Conservation (phyloP, 2,329 filamentous ascomycete species). For the Penicillium sp. region DNA sequence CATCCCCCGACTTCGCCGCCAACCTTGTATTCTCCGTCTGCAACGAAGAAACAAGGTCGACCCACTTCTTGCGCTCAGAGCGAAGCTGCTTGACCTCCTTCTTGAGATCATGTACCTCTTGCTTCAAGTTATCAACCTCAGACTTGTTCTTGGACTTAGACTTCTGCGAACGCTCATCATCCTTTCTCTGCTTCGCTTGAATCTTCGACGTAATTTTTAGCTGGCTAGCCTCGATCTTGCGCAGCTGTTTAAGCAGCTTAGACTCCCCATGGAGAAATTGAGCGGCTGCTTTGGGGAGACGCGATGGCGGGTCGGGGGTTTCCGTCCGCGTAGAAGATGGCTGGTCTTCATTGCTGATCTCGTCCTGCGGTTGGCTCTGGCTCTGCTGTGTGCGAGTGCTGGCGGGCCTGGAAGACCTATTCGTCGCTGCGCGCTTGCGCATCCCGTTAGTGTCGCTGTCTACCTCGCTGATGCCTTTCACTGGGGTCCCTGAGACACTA, state of each 20-base stretch:
- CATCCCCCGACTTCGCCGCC: constrained; percentile 28
- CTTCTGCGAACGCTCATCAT: constrained; percentile 46
- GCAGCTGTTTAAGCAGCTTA: constrained; percentile 39
- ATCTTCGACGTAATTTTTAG: constrained; percentile 42
- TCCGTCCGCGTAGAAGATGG: constrained; percentile 7
- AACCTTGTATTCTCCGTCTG: constrained; percentile 58
- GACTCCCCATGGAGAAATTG: constrained; percentile 34
- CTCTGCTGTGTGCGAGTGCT: constrained; percentile 18
- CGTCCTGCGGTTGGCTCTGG: constrained; percentile 7
- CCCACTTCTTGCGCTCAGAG: constrained; percentile 50
- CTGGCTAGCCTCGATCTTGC: constrained; percentile 44
- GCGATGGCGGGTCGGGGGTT: constrained; percentile 20
- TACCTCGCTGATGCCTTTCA: constrained; percentile 14
- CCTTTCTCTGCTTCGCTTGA: constrained; percentile 37
- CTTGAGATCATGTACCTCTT: constrained; percentile 48
- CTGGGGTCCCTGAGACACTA: constrained; percentile 5
- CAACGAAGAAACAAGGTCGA: constrained; percentile 53
- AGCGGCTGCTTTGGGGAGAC: constrained; percentile 31
- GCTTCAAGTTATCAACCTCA: constrained; percentile 48
- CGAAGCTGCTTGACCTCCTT: constrained; percentile 51
- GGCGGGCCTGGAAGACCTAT: constrained; percentile 16
- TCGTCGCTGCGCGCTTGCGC: constrained; percentile 20
- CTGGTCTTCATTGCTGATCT: constrained; percentile 16
- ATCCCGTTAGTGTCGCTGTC: constrained; percentile 20
- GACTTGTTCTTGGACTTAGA: constrained; percentile 32